These are phyloP conservation scores for Cryphonectria radicalis DNA, from an alignment of 2,329 filamentous ascomycete species.

Conservation along the genomic window DNA sequence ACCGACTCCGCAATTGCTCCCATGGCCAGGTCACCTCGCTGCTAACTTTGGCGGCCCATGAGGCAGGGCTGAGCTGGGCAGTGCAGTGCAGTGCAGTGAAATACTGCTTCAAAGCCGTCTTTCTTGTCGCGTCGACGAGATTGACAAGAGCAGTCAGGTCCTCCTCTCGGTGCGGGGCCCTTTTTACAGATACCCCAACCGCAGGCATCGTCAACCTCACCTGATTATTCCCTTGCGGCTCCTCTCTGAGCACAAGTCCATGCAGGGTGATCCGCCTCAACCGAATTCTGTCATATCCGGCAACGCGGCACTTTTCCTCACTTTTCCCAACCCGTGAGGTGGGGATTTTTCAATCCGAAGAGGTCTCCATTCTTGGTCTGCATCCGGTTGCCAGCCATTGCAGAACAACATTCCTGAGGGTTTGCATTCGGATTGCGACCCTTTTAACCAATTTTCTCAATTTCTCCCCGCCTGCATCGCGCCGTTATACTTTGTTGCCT, in stretches of 20 bases:
- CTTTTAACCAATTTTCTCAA: not conserved
- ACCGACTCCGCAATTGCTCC: conserved; percentile 10
- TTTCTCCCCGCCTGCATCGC: conserved; percentile 8
- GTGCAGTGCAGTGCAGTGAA: conserved; percentile 7
- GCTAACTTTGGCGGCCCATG: conserved; percentile 22
- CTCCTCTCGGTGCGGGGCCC: conserved; percentile 6
- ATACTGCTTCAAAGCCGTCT: not conserved
- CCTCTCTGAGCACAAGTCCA: conserved; percentile 6
- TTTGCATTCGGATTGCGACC: conserved; percentile 13
- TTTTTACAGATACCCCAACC: not conserved
- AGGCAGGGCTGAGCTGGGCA: conserved; percentile 8
- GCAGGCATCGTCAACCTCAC: conserved; percentile 19
- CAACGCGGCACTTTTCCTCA: conserved; percentile 19
- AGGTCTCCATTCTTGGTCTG: conserved; percentile 1
- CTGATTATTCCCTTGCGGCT: conserved; percentile 21
- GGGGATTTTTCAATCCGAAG: not conserved
- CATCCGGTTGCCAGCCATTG: conserved; percentile 11
- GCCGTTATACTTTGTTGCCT: conserved; percentile 3
- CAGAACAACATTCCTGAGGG: conserved; percentile 6
- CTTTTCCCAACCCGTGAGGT: conserved; percentile 17
- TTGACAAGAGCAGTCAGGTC: not conserved
- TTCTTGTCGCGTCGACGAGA: not conserved
- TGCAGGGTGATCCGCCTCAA: conserved; percentile 3
- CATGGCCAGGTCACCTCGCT: conserved; percentile 19
- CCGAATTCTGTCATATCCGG: conserved; percentile 17